These are phyloP conservation scores for Emericellopsis terricola DNA, from an alignment of 495 filamentous ascomycete species.

Conservation along the genomic window DNA sequence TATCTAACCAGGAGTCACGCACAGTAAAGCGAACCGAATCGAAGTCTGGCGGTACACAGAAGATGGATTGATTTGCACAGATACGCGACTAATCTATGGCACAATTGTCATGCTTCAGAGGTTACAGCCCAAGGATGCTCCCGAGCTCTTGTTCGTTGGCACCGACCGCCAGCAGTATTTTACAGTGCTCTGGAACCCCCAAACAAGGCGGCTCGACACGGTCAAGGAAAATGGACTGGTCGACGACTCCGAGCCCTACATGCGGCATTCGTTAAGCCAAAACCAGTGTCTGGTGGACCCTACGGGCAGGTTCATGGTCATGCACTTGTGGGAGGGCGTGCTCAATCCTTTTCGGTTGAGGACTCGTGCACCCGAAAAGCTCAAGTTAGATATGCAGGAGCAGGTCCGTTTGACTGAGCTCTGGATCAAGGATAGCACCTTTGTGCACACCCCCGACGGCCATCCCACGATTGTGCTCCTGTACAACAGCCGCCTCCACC, in stretches of 20 bases:
- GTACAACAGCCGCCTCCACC: slow-evolving; percentile 54
- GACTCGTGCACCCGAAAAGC: slow-evolving; percentile 32
- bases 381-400: slow-evolving; percentile 46
- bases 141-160: slow-evolving; percentile 82
- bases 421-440: slow-evolving; percentile 64
- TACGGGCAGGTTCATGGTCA: slow-evolving; percentile 56
- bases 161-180: slow-evolving; percentile 84
- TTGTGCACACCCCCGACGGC: slow-evolving; percentile 55
- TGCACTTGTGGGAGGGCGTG: slow-evolving; percentile 81
- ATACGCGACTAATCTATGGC: slow-evolving; percentile 59
- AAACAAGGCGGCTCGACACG: slow-evolving; percentile 43
- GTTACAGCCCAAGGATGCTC: slow-evolving; percentile 56
- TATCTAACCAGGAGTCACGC: slow-evolving; percentile 3
- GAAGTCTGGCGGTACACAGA: slow-evolving; percentile 54
- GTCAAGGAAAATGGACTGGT: slow-evolving; percentile 38
- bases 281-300: slow-evolving; percentile 74
- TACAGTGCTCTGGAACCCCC: slow-evolving; percentile 63
- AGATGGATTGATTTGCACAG: slow-evolving; percentile 22
- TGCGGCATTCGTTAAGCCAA: slow-evolving; percentile 57
- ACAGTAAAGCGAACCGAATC: slow-evolving; percentile 76
- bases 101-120: slow-evolving; percentile 72
- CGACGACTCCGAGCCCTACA: slow-evolving; percentile 61
- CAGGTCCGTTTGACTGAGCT: slow-evolving; percentile 70
- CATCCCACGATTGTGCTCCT: slow-evolving; percentile 69
- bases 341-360: slow-evolving; percentile 48